These are phyloP conservation scores for Meira nashicola DNA, from an alignment of 1,284 basidiomycete species.

Conservation along the genomic window DNA sequence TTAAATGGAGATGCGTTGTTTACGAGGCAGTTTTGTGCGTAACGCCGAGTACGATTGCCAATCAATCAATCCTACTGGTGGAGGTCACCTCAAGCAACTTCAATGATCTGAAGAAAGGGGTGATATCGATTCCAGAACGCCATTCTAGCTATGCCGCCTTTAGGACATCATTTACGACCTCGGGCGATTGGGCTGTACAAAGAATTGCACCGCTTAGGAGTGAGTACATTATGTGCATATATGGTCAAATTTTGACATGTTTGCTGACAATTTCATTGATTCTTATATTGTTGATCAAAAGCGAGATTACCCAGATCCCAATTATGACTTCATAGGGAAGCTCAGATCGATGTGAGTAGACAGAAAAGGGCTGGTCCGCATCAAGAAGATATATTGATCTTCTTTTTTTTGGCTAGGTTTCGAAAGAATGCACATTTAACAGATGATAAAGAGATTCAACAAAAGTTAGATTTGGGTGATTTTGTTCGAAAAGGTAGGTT, in stretches of 20 bases:
- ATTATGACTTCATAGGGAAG: conserved; percentile 48
- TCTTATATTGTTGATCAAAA: not conserved
- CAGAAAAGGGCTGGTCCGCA: not conserved
- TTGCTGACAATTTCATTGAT: not conserved
- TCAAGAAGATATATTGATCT: not conserved
- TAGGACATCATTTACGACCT: conserved; percentile 43
- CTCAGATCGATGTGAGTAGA: conserved; percentile 38
- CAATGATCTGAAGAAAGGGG: too few relatives aligned
- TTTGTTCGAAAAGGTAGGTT: conserved; percentile 43
- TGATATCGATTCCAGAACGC: not conserved
- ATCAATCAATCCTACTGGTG: too few relatives aligned
- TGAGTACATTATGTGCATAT: not conserved
- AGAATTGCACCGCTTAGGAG: conserved; percentile 47
- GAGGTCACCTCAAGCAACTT: too few relatives aligned
- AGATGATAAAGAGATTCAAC: conserved; percentile 43
- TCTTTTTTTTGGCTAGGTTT: not conserved
- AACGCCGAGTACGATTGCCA: too few relatives aligned
- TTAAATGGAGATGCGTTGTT: too few relatives aligned
- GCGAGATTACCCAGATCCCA: conserved; percentile 49
- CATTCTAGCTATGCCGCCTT: conserved; percentile 32
- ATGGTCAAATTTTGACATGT: not conserved
- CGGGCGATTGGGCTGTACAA: conserved; percentile 49
- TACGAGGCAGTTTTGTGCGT: too few relatives aligned
- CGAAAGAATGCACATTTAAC: conserved; percentile 31
- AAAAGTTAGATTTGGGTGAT: conserved; percentile 42